These are phyloP conservation scores for Pseudogymnoascus pannorum DNA, from an alignment of 2,329 filamentous ascomycete species.

Conservation along the genomic window DNA sequence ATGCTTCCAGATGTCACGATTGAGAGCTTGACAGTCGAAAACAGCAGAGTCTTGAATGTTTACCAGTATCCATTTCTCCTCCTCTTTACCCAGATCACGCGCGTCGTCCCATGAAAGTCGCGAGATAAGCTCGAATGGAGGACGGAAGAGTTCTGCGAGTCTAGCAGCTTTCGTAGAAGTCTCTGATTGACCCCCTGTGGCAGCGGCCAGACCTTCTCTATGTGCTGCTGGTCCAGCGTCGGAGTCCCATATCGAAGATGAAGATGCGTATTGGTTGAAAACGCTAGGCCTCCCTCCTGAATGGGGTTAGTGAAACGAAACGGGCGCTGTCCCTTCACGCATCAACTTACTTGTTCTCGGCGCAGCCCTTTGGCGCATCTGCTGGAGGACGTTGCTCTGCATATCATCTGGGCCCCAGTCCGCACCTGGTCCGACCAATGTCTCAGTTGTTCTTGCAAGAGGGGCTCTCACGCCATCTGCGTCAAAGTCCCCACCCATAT, in stretches of 20 bases:
- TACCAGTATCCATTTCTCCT: slow-evolving; percentile 89
- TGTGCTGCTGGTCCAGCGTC: slow-evolving; percentile 39
- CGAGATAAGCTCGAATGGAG: slow-evolving; percentile 84
- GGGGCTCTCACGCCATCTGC: slow-evolving; percentile 72
- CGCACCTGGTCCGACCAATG: slow-evolving; percentile 63
- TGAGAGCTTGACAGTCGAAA: slow-evolving; percentile 90
- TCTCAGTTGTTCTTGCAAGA: slow-evolving; percentile 86
- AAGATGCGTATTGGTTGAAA: slow-evolving; percentile 56
- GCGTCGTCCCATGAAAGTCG: slow-evolving; percentile 75
- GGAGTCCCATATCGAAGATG: slow-evolving; percentile 41
- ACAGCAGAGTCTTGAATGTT: slow-evolving; percentile 91
- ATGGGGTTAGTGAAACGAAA: slow-evolving; percentile 9
- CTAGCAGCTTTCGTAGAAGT: slow-evolving; percentile 63
- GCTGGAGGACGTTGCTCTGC: slow-evolving; percentile 21
- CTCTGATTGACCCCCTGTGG: slow-evolving; percentile 59
- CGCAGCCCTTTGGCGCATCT: slow-evolving; percentile 29
- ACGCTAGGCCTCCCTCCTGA: slow-evolving; percentile 47
- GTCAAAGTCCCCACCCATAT: slow-evolving; percentile 32
- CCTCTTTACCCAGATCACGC: slow-evolving; percentile 75
- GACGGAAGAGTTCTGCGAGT: slow-evolving; percentile 85
- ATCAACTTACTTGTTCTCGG: slow-evolving; percentile 18
- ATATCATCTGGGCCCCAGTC: slow-evolving; percentile 39
- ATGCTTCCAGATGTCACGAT: slow-evolving; percentile 95
- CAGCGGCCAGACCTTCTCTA: slow-evolving; percentile 47
- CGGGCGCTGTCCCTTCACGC: neutral